Evolutionary conservation across 495 filamentous ascomycete genomes (phyloP), one percentile per base, ranked within the genome.

Genomic region (Aeminium ludgeri): DNA sequence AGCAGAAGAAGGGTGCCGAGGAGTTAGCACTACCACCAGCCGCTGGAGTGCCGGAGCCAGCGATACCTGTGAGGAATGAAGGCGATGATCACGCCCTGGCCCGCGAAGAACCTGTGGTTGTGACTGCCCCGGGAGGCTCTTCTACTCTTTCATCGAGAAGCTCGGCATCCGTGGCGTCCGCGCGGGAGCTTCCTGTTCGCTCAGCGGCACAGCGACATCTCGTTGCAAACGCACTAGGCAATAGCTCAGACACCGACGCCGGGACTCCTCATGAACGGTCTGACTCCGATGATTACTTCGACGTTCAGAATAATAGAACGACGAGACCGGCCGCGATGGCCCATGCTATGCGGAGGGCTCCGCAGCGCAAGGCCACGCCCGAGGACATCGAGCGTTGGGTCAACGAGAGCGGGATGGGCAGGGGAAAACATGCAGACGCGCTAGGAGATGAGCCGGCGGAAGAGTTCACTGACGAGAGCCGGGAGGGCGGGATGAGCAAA

Each of bases 321-420:
- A 25, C 23, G 23, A 41, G 35, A 10, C 31, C 19, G 39, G 45
- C 10, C n/a, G 34, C 36, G 13, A 30, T 43, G 1, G 36, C 47
- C 18, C n/a, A 28, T 10, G 38, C 36, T 12, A 16, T 49, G 38
- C 27, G 40, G 25, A 30, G 20, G 15, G 28, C 15, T 19, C 45
- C 46, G 20, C 18, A 44, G 35, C 29, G 51, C n/a, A 48, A 49
- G 36, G 36, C 41, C 4, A 49, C 36, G 28, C 33, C 39, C 41
- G 36, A 56, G 34, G 41, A 51, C 35, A 46, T 57, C 33, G 49
- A 55, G 40, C 46, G 45, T 7, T 61, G 58, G 60, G 52, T 38
- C 34, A 43, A 43, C 10, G 56, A 62, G 46, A 54, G 48, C 6
- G 60, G 60, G 30, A 64, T 64, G 60, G 55, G 57, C 1, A 16